Conservation (phyloP, 1,139 yeast genomes). For the Williopsis jadinii region DNA sequence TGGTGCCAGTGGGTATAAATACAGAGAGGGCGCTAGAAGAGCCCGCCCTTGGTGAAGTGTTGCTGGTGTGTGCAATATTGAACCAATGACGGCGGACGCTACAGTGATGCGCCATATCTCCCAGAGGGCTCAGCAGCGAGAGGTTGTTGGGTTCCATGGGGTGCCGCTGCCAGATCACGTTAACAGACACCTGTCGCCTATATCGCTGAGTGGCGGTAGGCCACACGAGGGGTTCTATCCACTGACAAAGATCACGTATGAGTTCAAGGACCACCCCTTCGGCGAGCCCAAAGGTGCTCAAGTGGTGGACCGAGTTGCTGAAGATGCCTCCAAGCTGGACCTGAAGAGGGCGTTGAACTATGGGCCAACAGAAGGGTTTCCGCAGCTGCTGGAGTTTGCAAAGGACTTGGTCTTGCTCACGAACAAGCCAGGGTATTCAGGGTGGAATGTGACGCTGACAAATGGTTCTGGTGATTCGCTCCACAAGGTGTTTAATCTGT, state of each 20-base stretch:
- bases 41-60: too few relatives aligned
- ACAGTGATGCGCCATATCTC: conserved; percentile 11
- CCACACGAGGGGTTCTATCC: conserved; percentile 57
- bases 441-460: conserved; percentile 47
- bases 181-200: conserved; percentile 35
- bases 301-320: conserved; percentile 9
- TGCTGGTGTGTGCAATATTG: neutral
- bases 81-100: neutral
- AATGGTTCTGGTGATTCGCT: conserved; percentile 63
- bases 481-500: conserved; percentile 49
- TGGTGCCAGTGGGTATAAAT: too few relatives aligned
- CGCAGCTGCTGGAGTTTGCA: conserved; percentile 35
- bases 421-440: conserved; percentile 41
- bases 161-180: conserved; percentile 34
- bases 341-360: conserved; percentile 47
- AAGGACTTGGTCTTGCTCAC: conserved; percentile 33
- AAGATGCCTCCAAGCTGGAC: conserved; percentile 23
- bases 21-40: too few relatives aligned
- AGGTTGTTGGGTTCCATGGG: conserved; percentile 12
- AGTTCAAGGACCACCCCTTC: conserved; percentile 35
- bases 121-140: conserved; percentile 12
- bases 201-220: conserved; percentile 46
- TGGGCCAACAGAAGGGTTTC: conserved; percentile 34
- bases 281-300: conserved; percentile 1
- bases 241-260: conserved; percentile 38